These are phyloP conservation scores for Fusarium devonianum DNA, from an alignment of 2,329 filamentous ascomycete genomes.

Conservation along the genomic window DNA sequence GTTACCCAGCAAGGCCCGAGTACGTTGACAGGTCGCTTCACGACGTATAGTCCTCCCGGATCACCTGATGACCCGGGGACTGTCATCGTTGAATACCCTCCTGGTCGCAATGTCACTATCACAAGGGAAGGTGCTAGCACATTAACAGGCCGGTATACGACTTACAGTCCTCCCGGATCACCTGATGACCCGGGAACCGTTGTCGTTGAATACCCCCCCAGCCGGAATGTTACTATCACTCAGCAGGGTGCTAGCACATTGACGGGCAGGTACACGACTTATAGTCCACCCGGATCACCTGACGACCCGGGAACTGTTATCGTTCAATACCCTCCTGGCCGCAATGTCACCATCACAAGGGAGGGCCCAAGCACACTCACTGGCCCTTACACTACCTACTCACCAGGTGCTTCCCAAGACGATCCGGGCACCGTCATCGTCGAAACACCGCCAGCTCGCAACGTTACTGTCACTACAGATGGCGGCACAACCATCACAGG, in stretches of 20 bases:
- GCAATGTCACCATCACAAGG: conserved; percentile 11
- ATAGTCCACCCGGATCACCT: background rate
- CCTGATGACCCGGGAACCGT: background rate
- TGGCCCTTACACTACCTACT: conserved; percentile 1
- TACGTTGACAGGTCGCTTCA: conserved; percentile 5
- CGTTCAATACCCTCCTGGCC: conserved; percentile 10
- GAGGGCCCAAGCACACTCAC: conserved; percentile 3
- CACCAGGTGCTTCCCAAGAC: background rate
- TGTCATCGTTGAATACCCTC: conserved; percentile 7
- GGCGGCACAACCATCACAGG: conserved; percentile 14
- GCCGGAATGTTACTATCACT: background rate
- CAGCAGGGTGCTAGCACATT: background rate
- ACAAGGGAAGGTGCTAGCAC: conserved; percentile 4
- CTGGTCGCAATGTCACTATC: background rate
- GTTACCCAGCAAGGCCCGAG: background rate
- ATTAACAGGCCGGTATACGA: conserved; percentile 6
- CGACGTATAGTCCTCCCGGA: conserved; percentile 10
- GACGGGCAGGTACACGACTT: background rate
- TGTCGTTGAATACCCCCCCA: background rate
- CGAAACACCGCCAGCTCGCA: conserved; percentile 3
- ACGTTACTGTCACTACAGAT: conserved; percentile 17
- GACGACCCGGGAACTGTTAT: conserved; percentile 19
- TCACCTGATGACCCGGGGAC: conserved; percentile 12
- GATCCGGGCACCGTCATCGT: conserved; percentile 14
- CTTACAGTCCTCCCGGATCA: background rate